phyloP scores from a whole-genome alignment of 306 rosid species.

The Gleditsia sinensis region DNA sequence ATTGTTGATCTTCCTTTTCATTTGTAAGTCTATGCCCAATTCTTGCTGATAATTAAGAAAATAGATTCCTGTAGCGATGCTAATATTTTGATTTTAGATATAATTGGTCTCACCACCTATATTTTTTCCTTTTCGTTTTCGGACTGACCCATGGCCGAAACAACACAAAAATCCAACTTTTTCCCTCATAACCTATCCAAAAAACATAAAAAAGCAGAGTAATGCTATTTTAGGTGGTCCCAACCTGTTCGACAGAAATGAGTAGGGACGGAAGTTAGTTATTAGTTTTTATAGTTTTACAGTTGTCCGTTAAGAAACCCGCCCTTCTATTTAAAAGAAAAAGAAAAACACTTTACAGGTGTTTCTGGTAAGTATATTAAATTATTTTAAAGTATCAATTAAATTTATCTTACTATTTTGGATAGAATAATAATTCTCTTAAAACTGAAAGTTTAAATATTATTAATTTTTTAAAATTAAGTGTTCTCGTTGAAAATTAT shows the following conservation, averaged over 20 bases:
- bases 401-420: too few species aligned
- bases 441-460: too few species aligned
- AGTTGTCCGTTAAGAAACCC: background rate
- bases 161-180: too few species aligned
- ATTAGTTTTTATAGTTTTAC: background rate
- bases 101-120: background rate
- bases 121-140: too few species aligned
- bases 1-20: conserved; percentile 3
- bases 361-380: background rate
- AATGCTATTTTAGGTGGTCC: background rate
- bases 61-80: background rate
- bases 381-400: too few species aligned
- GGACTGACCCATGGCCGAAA: too few species aligned
- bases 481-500: too few species aligned
- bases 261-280: background rate
- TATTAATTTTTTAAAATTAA: too few species aligned
- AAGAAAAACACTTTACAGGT: background rate
- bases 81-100: background rate
- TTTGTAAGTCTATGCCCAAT: conserved; percentile 1
- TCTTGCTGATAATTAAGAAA: background rate
- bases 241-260: background rate
- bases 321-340: background rate
- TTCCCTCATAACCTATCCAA: background rate
- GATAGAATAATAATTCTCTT: too few species aligned
- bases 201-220: background rate